phyloP scores from a whole-genome alignment of 805 yeast species.

The Candida stauntonica region DNA sequence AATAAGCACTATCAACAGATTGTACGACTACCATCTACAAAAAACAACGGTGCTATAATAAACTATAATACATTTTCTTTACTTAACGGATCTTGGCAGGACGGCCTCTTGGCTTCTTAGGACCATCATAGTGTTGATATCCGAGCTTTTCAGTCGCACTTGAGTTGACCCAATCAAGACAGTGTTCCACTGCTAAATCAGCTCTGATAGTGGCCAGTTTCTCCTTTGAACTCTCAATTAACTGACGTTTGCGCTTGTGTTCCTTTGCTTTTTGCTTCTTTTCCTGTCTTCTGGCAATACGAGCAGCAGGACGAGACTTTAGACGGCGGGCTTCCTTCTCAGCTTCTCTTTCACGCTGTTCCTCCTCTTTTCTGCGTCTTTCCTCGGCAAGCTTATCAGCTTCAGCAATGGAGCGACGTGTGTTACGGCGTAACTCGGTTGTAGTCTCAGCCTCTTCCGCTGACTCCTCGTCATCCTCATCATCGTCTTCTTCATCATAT shows the following conservation, averaged over 20 bases:
- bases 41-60: too few species aligned
- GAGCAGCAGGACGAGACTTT: conserved; percentile 30
- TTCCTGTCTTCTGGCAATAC: conserved; percentile 35
- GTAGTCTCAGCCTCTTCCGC: conserved; percentile 12
- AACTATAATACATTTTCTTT: too few species aligned
- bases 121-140: conserved; percentile 52
- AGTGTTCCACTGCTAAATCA: conserved; percentile 41
- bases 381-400: conserved; percentile 21
- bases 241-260: conserved; percentile 29
- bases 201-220: conserved; percentile 32
- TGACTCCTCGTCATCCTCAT: conserved; percentile 18
- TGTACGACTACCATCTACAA: too few species aligned
- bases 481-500: conserved; percentile 11
- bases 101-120: conserved; percentile 14
- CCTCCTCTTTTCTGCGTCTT: conserved; percentile 14
- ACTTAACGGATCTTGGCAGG: conserved; percentile 2
- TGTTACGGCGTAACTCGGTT: conserved; percentile 19
- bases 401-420: conserved; percentile 25
- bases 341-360: conserved; percentile 11
- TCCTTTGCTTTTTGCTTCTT: conserved; percentile 30
- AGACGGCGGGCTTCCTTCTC: conserved; percentile 23
- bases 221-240: conserved; percentile 24
- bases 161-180: conserved; percentile 59
- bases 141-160: conserved; percentile 49
- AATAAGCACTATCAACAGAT: too few species aligned